phyloP scores from a whole-genome alignment of 257 asterid genomes.

The Nicotiana paniculata region DNA sequence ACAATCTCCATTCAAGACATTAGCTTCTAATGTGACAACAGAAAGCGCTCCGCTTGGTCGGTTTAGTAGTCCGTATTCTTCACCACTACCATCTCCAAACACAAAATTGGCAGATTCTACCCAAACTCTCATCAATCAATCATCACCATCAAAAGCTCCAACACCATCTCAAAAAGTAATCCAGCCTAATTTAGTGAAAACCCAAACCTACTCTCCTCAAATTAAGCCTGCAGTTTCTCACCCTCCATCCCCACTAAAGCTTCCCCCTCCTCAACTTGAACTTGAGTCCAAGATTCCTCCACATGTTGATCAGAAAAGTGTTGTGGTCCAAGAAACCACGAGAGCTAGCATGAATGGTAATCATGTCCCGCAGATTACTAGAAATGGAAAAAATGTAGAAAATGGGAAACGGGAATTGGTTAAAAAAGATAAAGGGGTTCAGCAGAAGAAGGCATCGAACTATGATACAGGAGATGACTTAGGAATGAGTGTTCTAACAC shows the following conservation, averaged over 20 bases:
- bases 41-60: neutral
- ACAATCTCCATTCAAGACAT: neutral
- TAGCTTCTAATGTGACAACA: neutral
- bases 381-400: neutral
- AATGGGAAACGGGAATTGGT: slow-evolving; percentile 4
- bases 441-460: neutral
- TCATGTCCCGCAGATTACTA: neutral
- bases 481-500: slow-evolving; percentile 14
- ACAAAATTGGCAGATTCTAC: neutral
- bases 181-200: slow-evolving; percentile 4
- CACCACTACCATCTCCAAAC: neutral
- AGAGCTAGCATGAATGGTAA: neutral
- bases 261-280: slow-evolving; percentile 8
- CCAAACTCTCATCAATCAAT: slow-evolving; percentile 5
- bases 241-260: slow-evolving; percentile 15
- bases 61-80: neutral
- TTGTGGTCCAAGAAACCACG: slow-evolving; percentile 11
- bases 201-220: slow-evolving; percentile 11
- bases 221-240: slow-evolving; percentile 9
- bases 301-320: slow-evolving; percentile 10
- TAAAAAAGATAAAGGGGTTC: slow-evolving; percentile 1
- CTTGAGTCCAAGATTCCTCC: slow-evolving; percentile 5
- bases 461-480: neutral
- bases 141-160: slow-evolving; percentile 7
- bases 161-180: neutral